Percentiles rank a stretch among this genome's conserved stretches.
Conservation (phyloP, 352 stramenopile genomes). For the Saprolegnia parasitica region DNA sequence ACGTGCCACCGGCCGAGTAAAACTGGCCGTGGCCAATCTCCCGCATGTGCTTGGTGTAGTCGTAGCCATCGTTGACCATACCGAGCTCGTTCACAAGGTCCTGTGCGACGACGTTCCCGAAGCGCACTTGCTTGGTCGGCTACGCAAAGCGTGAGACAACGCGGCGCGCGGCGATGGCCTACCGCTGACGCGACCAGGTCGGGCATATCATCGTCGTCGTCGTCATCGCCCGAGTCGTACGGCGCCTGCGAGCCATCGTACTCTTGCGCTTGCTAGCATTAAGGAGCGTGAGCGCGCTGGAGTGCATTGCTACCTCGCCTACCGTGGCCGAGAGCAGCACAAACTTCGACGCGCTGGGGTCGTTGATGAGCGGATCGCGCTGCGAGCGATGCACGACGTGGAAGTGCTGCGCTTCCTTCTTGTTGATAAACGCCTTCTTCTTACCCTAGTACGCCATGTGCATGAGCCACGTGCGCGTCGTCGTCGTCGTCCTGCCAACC, state of each 20-base stretch:
- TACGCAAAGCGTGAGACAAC: not conserved
- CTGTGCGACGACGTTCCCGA: slow-evolving; percentile 55
- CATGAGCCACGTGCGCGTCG: too few species aligned
- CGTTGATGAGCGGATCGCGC: slow-evolving; percentile 70
- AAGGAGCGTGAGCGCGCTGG: not conserved
- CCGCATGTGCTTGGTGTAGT: slow-evolving; percentile 90
- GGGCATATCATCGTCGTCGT: slow-evolving; percentile 49
- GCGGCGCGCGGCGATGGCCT: slow-evolving; percentile 30
- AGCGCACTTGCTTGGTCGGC: slow-evolving; percentile 40
- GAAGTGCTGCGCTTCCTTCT: slow-evolving; percentile 82
- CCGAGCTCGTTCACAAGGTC: slow-evolving; percentile 85
- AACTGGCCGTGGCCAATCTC: slow-evolving; percentile 79
- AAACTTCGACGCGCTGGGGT: slow-evolving; percentile 78
- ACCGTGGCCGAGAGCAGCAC: slow-evolving; percentile 65
- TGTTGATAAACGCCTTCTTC: slow-evolving; percentile 86
- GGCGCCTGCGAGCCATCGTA: slow-evolving; percentile 35
- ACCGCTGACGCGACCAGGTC: slow-evolving; percentile 43
- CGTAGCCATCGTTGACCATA: slow-evolving; percentile 88
- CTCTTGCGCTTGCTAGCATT: slow-evolving; percentile 5
- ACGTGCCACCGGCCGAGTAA: slow-evolving; percentile 31
- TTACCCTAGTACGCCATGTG: slow-evolving; percentile 15
- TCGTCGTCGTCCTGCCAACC: too few species aligned
- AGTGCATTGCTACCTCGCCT: not conserved
- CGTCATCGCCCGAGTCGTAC: slow-evolving; percentile 39
- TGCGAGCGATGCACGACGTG: slow-evolving; percentile 84